phyloP scores from a whole-genome alignment of 352 stramenopile genomes.

The Globisporangium viniferum region DNA sequence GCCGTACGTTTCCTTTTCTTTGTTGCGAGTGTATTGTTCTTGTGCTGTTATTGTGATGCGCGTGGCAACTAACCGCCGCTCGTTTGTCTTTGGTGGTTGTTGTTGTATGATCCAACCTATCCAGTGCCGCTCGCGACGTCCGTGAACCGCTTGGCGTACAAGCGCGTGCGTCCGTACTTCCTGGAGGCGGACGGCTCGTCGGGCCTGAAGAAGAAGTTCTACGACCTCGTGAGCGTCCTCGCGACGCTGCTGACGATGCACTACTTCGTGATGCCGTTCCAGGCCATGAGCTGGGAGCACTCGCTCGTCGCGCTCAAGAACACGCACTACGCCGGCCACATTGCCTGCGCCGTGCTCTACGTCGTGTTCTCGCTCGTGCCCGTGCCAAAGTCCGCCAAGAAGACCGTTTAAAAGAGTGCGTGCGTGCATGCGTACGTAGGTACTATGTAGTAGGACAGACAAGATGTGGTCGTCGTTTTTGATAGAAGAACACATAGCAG shows the following conservation, averaged over 20 bases:
- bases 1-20: slow-evolving; percentile 25
- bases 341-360: slow-evolving; percentile 61
- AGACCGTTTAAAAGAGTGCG: slow-evolving; percentile 35
- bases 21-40: not conserved
- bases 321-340: slow-evolving; percentile 69
- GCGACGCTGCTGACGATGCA: slow-evolving; percentile 50
- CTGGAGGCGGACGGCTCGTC: slow-evolving; percentile 54
- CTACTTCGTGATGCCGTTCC: slow-evolving; percentile 75
- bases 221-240: slow-evolving; percentile 53
- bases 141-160: slow-evolving; percentile 64
- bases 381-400: slow-evolving; percentile 49
- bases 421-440: not conserved
- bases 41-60: not conserved
- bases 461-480: not conserved
- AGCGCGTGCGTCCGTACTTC: slow-evolving; percentile 66
- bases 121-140: slow-evolving; percentile 59
- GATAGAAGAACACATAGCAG: not conserved
- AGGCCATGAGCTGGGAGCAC: slow-evolving; percentile 68
- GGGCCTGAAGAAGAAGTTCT: slow-evolving; percentile 51
- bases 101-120: not conserved
- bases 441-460: too few species aligned
- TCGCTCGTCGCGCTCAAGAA: slow-evolving; percentile 62
- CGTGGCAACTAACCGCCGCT: not conserved
- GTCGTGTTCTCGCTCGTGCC: slow-evolving; percentile 66
- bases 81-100: not conserved